These are phyloP conservation scores for Trametes gibbosa DNA, from an alignment of 768 basidiomycete genomes.

Conservation along the genomic window DNA sequence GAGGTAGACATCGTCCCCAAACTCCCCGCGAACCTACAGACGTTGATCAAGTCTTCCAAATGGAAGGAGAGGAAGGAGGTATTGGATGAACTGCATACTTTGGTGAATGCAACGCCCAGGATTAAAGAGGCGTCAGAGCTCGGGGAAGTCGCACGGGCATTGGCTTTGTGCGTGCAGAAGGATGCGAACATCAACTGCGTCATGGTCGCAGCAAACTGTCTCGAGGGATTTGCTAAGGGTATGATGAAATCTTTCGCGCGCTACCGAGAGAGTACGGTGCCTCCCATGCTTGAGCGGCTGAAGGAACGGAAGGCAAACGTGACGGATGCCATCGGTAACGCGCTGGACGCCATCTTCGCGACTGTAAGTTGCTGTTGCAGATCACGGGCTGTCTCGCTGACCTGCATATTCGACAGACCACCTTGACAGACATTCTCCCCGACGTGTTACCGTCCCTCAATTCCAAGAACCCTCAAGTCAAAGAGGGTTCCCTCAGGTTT, in stretches of 20 bases:
- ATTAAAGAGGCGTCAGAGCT: constrained; percentile 82
- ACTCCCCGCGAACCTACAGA: constrained; percentile 72
- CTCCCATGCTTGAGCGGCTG: constrained; percentile 79
- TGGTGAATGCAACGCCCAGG: constrained; percentile 66
- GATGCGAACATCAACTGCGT: constrained; percentile 98
- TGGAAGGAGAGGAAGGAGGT: constrained; percentile 98
- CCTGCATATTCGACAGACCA: constrained; percentile 48
- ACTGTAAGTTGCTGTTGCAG: constrained; percentile 55
- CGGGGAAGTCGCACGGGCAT: constrained; percentile 67
- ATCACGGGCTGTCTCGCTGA: neutral
- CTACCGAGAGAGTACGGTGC: constrained; percentile 68
- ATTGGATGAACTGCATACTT: constrained; percentile 74
- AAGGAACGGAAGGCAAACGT: constrained; percentile 94
- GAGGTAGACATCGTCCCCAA: constrained; percentile 75
- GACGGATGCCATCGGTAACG: constrained; percentile 82
- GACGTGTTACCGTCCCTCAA: constrained; percentile 75
- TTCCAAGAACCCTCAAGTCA: constrained; percentile 95
- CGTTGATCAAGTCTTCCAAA: constrained; percentile 81
- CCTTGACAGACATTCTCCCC: constrained; percentile 76
- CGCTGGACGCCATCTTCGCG: constrained; percentile 84
- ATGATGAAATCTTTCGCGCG: constrained; percentile 71
- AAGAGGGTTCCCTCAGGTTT: constrained; percentile 89
- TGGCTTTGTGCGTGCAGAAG: constrained; percentile 77
- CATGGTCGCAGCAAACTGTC: constrained; percentile 76
- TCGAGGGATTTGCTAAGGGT: constrained; percentile 85